phyloP scores from a whole-genome alignment of 2,329 filamentous ascomycete species.

The Dactylonectria macrodidyma region DNA sequence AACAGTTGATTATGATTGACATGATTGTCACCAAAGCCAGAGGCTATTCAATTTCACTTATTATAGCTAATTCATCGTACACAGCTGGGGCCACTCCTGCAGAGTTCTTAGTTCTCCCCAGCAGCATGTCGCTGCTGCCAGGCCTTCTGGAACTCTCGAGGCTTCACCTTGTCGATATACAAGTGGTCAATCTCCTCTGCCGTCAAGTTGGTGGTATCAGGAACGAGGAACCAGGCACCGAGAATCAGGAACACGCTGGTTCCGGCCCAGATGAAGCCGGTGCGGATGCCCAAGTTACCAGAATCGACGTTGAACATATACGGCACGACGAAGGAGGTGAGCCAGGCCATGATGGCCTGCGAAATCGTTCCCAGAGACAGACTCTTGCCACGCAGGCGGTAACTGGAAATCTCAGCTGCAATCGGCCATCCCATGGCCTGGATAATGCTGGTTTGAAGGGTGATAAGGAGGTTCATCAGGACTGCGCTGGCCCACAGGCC shows the following conservation, averaged over 20 bases:
- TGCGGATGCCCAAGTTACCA: constrained; percentile 23
- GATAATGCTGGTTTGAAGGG: constrained; percentile 27
- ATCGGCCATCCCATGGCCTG: constrained; percentile 29
- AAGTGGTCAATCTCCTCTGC: constrained; percentile 28
- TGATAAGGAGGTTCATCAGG: constrained; percentile 27
- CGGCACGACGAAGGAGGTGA: constrained; percentile 22
- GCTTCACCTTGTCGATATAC: constrained; percentile 18
- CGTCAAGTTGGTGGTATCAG: constrained; percentile 24
- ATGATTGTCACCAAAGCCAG: neutral
- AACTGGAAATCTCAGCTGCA: constrained; percentile 25
- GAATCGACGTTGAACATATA: constrained; percentile 30
- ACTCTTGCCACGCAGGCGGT: constrained; percentile 26
- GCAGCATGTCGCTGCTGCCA: constrained; percentile 1
- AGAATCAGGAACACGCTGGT: constrained; percentile 13
- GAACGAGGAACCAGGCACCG: constrained; percentile 22
- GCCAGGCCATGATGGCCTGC: constrained; percentile 20
- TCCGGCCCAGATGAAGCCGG: constrained; percentile 25
- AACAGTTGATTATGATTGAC: neutral
- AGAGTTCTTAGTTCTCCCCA: neutral
- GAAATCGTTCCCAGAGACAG: constrained; percentile 18
- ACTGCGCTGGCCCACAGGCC: constrained; percentile 25
- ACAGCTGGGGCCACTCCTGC: neutral
- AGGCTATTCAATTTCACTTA: neutral
- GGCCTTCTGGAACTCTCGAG: constrained; percentile 20
- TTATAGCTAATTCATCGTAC: neutral